phyloP scores from a whole-genome alignment of 2,329 filamentous ascomycete species.

The Phoma sp. region DNA sequence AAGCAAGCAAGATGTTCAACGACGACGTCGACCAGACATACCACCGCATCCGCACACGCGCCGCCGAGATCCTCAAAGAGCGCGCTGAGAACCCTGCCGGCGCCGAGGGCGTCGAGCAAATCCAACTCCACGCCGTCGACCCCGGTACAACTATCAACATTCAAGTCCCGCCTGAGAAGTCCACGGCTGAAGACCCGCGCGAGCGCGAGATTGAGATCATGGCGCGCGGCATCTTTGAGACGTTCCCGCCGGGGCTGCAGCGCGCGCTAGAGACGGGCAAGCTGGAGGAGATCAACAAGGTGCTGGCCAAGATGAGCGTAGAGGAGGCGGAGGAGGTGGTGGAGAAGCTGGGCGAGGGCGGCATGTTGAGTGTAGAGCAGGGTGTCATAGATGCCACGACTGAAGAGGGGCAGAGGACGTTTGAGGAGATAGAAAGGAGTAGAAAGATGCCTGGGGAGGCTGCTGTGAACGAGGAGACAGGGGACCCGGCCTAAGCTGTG shows the following conservation, averaged over 20 bases:
- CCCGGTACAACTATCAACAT: constrained; percentile 93
- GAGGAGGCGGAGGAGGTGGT: constrained; percentile 88
- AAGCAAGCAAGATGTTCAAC: constrained; percentile 88
- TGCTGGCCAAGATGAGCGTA: constrained; percentile 86
- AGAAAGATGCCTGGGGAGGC: constrained; percentile 48
- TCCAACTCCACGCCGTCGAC: constrained; percentile 95
- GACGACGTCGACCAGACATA: constrained; percentile 94
- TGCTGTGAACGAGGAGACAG: constrained; percentile 50
- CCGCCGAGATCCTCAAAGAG: constrained; percentile 74
- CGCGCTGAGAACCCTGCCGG: constrained; percentile 58
- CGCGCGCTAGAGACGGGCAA: constrained; percentile 86
- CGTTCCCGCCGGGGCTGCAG: constrained; percentile 81
- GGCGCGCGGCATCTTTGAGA: constrained; percentile 77
- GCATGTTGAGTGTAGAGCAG: constrained; percentile 89
- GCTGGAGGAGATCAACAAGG: constrained; percentile 86
- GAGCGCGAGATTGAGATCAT: constrained; percentile 67
- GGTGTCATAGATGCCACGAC: constrained; percentile 96
- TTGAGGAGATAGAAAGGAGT: constrained; percentile 70
- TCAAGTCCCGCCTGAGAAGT: constrained; percentile 71
- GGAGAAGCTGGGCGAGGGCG: constrained; percentile 79
- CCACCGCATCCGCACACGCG: constrained; percentile 77
- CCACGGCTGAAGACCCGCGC: constrained; percentile 52
- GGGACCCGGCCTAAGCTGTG: not conserved
- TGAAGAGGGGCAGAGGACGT: constrained; percentile 78
- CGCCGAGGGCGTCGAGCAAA: constrained; percentile 83